A percentile compares a stretch with the other conserved stretches of the same genome.
Evolutionary conservation across 257 asterid genomes (phyloP).

Genomic region (Jaltomata sinuosa): DNA sequence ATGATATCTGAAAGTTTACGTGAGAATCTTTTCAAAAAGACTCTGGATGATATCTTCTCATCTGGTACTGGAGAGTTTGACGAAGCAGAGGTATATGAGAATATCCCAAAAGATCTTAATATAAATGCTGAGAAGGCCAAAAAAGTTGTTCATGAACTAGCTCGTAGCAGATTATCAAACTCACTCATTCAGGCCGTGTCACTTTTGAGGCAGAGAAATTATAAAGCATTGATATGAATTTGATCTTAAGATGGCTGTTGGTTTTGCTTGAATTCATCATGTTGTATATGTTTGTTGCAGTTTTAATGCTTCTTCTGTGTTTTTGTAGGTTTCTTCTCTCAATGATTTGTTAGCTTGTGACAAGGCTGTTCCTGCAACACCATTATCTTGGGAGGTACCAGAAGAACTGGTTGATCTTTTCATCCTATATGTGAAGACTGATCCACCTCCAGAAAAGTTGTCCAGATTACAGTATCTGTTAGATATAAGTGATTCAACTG

Average conservation of each 20-base stretch:
- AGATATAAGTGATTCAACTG: constrained; percentile 67
- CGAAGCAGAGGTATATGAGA: constrained; percentile 69
- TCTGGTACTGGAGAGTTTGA: constrained; percentile 97
- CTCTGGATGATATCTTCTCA: constrained; percentile 63
- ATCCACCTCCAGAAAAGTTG: constrained; percentile 52
- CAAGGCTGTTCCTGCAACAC: constrained; percentile 79
- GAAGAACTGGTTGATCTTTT: constrained; percentile 76
- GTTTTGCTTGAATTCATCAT: background rate
- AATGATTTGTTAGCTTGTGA: constrained; percentile 89
- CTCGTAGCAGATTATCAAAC: constrained; percentile 59
- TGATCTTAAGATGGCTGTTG: background rate
- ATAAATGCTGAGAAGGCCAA: constrained; percentile 59
- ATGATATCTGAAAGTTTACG: constrained; percentile 78
- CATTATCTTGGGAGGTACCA: constrained; percentile 75
- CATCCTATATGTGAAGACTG: constrained; percentile 50
- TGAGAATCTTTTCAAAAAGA: constrained; percentile 75
- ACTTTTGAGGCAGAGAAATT: constrained; percentile 73
- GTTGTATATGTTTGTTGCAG: background rate
- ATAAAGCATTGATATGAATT: constrained; percentile 60
- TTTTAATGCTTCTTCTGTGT: background rate
- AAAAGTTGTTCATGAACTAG: constrained; percentile 60
- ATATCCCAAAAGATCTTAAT: constrained; percentile 76
- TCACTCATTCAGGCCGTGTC: constrained; percentile 89
- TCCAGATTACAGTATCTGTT: constrained; percentile 72
- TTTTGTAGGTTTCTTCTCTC: constrained; percentile 68